Percentiles rank a stretch among this genome's conserved stretches.
phyloP scores from a whole-genome alignment of 139 green algal species.

The Coelastrella sp. region DNA sequence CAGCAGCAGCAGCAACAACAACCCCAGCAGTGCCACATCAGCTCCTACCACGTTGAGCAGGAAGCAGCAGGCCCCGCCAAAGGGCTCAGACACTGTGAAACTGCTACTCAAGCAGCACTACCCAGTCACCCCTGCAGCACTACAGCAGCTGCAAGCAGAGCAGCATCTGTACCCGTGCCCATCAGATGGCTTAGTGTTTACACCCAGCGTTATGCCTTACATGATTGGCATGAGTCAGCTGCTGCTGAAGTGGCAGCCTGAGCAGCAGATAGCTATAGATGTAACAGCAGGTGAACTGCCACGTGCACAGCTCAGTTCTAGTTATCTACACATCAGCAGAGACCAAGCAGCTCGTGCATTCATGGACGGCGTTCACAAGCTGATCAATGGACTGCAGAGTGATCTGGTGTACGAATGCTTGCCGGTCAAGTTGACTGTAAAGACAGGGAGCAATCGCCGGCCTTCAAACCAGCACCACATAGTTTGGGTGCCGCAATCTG shows the following conservation, averaged over 20 bases:
- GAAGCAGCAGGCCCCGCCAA: slow-evolving; percentile 56
- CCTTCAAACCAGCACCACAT: not conserved
- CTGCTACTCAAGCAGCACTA: slow-evolving; percentile 50
- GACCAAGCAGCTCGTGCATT: not conserved
- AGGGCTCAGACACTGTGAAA: slow-evolving; percentile 1
- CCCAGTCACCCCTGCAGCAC: not conserved
- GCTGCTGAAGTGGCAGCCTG: not conserved
- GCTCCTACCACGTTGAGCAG: not conserved
- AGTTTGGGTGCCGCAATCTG: not conserved
- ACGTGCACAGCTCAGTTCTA: not conserved
- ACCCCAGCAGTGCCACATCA: not conserved
- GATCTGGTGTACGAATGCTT: not conserved
- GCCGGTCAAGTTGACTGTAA: not conserved
- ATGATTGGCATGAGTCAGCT: not conserved
- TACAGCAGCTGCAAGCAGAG: slow-evolving; percentile 24
- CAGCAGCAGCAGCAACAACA: not conserved
- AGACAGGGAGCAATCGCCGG: not conserved
- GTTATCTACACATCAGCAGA: not conserved
- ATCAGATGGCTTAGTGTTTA: not conserved
- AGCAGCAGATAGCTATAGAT: not conserved
- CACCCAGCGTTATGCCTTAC: not conserved
- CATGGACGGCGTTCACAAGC: not conserved
- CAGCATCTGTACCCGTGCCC: slow-evolving; percentile 35
- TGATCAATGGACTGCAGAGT: not conserved
- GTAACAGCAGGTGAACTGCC: not conserved